These are phyloP conservation scores for Lineolata rhizophorae DNA, from an alignment of 495 filamentous ascomycete genomes.

Conservation along the genomic window DNA sequence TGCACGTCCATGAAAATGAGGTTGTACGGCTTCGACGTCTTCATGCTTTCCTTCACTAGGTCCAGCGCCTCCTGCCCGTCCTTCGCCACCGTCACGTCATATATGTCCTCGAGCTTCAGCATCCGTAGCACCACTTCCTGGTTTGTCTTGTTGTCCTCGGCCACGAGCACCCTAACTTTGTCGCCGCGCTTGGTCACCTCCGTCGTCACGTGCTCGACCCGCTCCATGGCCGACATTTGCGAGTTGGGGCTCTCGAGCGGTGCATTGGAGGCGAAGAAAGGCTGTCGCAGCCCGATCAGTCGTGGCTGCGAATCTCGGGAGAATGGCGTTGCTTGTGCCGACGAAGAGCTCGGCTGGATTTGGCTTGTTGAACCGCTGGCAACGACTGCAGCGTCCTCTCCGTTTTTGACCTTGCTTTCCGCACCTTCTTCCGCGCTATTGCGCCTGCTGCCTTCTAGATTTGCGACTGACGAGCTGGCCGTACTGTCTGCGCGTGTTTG, in stretches of 20 bases:
- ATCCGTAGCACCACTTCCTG: slow-evolving; percentile 74
- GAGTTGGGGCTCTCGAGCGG: slow-evolving; percentile 20
- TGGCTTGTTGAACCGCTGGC: too few relatives aligned
- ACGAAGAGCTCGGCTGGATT: background rate
- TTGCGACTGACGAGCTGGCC: slow-evolving; percentile 17
- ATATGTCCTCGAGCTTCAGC: slow-evolving; percentile 47
- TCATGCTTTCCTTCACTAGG: slow-evolving; percentile 63
- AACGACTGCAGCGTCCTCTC: slow-evolving; percentile 5
- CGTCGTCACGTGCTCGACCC: slow-evolving; percentile 21
- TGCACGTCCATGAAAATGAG: slow-evolving; percentile 90
- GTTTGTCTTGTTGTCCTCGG: slow-evolving; percentile 89
- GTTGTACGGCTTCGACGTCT: slow-evolving; percentile 45
- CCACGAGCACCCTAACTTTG: slow-evolving; percentile 67
- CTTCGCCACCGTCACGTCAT: slow-evolving; percentile 23
- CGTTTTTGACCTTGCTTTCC: slow-evolving; percentile 1
- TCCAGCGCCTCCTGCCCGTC: slow-evolving; percentile 84
- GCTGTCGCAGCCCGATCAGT: slow-evolving; percentile 62
- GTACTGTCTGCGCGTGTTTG: slow-evolving; percentile 38
- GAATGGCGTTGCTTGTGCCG: slow-evolving; percentile 12
- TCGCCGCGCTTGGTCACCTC: slow-evolving; percentile 25
- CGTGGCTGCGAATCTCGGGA: slow-evolving; percentile 41
- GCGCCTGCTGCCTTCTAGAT: slow-evolving; percentile 5
- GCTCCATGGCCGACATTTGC: slow-evolving; percentile 30
- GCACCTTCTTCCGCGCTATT: slow-evolving; percentile 11
- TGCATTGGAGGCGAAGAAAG: slow-evolving; percentile 52